Evolutionary conservation across 495 filamentous ascomycete species (phyloP).

Genomic region (Coniosporium apollinis): DNA sequence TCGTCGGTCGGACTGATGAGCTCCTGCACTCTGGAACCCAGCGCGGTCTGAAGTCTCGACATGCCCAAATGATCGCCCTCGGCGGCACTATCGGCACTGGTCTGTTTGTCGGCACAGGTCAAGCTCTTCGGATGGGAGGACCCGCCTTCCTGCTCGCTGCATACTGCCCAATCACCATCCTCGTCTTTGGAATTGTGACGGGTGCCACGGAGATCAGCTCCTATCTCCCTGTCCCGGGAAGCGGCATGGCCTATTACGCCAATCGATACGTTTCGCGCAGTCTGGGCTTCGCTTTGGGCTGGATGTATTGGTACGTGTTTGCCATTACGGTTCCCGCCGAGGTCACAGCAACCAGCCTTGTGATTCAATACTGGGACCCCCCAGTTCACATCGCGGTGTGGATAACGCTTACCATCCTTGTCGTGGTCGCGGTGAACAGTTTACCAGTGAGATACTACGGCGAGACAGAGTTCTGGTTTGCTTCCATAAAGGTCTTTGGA

Average conservation of each 20-base stretch:
- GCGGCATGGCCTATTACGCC: constrained; percentile 6
- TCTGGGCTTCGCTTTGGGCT: constrained; percentile 10
- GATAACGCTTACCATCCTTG: constrained; percentile 27
- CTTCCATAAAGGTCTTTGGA: constrained; percentile 28
- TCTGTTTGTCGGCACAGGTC: constrained; percentile 15
- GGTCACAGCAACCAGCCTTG: constrained; percentile 35
- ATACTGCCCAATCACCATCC: constrained; percentile 12
- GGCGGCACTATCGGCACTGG: constrained; percentile 25
- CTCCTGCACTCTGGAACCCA: too few species aligned
- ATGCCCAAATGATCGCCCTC: constrained; percentile 47
- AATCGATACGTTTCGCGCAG: constrained; percentile 10
- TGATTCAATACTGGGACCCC: too few species aligned
- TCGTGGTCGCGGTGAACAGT: constrained; percentile 19
- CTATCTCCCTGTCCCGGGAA: constrained; percentile 7
- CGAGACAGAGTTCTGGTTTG: constrained; percentile 33
- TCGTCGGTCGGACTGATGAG: too few species aligned
- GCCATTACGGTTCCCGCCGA: constrained; percentile 17
- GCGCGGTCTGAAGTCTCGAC: constrained; percentile 18
- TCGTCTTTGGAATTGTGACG: constrained; percentile 13
- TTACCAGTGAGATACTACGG: constrained; percentile 39
- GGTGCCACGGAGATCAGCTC: constrained; percentile 12
- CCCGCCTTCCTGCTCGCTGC: constrained; percentile 10
- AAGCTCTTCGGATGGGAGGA: constrained; percentile 12
- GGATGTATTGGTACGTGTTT: constrained; percentile 11
- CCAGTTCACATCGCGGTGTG: too few species aligned